Base-by-base conservation (phyloP, 129 eudicot species). In the Pulicaria dysenterica region DNA sequence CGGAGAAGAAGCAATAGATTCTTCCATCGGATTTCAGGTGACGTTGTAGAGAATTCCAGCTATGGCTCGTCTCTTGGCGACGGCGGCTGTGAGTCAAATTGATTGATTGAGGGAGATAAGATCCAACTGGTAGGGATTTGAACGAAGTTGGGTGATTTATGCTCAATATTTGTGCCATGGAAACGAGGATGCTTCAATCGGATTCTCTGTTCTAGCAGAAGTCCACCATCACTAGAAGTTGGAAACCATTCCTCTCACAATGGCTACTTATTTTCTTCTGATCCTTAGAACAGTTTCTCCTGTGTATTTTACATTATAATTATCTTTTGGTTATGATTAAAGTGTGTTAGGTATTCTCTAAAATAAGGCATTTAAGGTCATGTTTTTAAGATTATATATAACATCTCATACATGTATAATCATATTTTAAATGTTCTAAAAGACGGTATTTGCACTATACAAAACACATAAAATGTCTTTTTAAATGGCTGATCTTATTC, bases 1-100 rank as follows among this genome's bases (percentile, higher is more conserved):
- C 74, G 0, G 90, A 85, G 82, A 88, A 88, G 12, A 88, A 82
- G 72, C 95, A 88, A 51, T 74, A 58, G 57, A 82, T 57, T 77
- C 81, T 81, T 69, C 77, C 75, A 44, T 69, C 64, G 79, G 83
- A 77, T 43, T 79, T 81, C 47, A 82, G 80, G 19, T 57, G 24
- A 3, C 48, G 81, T 36, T 69, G 80, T 40, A 83, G 64, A 42
- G 78, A 72, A 48, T 67, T 48, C 84, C 84, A 87, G 77, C 55
- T 62, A 24, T 31, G 79, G 57, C 34, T 74, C 34, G 71, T 55
- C 46, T 64, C 45, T 74, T 54, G 72, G 2, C 70, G 75, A 48
- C 62, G 67, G 15, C 58, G 45, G 13, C 11, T 13, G 61, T 50
- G 80, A 68, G 48, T 44, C 36, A 34, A 47, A 44, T 41, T 24